Conservation (phyloP, 2,329 filamentous ascomycete genomes). For the Escovopsis sp. region DNA sequence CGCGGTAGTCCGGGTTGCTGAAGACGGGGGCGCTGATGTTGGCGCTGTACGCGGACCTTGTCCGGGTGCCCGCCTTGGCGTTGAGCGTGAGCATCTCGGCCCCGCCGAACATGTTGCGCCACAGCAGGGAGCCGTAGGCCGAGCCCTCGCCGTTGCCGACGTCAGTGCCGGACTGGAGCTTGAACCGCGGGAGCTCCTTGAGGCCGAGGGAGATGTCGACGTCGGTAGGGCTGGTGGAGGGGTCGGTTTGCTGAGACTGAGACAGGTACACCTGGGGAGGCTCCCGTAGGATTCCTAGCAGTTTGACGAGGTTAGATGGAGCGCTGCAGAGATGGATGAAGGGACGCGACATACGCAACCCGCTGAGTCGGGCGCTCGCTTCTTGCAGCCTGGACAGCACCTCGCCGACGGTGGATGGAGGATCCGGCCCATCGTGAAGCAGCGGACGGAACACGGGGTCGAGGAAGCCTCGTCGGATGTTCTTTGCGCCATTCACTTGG, state of each 20-base stretch:
- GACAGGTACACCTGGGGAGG: conserved; percentile 74
- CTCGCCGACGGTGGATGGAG: conserved; percentile 64
- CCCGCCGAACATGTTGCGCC: conserved; percentile 88
- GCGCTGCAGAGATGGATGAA: no score
- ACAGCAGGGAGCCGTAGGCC: conserved; percentile 73
- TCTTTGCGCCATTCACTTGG: conserved; percentile 64
- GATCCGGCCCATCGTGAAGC: conserved; percentile 50
- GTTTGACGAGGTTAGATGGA: no score
- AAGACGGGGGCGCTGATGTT: conserved; percentile 70
- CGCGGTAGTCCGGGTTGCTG: conserved; percentile 67
- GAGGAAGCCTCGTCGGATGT: conserved; percentile 76
- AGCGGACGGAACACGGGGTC: conserved; percentile 68
- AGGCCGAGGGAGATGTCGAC: conserved; percentile 73
- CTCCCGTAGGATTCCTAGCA: conserved; percentile 69
- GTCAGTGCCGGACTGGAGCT: conserved; percentile 89
- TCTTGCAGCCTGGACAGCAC: conserved; percentile 58
- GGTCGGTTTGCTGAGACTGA: conserved; percentile 52
- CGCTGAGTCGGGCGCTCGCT: conserved; percentile 59
- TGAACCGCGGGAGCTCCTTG: conserved; percentile 67
- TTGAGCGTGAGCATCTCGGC: conserved; percentile 82
- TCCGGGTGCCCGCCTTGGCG: conserved; percentile 77
- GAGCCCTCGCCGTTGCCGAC: conserved; percentile 88
- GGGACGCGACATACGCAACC: conserved; percentile 50
- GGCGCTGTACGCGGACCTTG: conserved; percentile 80
- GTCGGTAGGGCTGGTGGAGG: conserved; percentile 59